These are phyloP conservation scores for Coniella lustricola DNA, from an alignment of 2,329 filamentous ascomycete species.

Conservation along the genomic window DNA sequence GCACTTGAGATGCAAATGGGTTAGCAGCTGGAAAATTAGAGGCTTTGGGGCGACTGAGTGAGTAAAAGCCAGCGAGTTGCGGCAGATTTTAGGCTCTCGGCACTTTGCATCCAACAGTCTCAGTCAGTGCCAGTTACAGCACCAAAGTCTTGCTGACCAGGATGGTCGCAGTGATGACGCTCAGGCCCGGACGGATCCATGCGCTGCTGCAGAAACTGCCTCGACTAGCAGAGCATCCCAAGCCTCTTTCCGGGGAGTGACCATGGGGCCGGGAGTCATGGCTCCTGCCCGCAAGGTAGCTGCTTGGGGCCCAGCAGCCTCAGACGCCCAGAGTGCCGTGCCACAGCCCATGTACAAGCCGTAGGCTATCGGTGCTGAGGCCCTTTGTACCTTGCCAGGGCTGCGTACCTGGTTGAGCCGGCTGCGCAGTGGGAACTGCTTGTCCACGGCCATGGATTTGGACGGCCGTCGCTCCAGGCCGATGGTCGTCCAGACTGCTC, in stretches of 20 bases:
- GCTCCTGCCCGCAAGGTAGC: not conserved
- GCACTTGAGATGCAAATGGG: too few relatives aligned
- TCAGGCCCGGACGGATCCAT: constrained; percentile 9
- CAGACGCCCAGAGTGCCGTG: too few relatives aligned
- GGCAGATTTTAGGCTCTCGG: too few relatives aligned
- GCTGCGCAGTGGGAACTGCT: not conserved
- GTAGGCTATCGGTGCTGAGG: constrained; percentile 8
- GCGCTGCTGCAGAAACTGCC: constrained; percentile 4
- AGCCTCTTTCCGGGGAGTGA: constrained; percentile 7
- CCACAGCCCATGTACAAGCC: constrained; percentile 3
- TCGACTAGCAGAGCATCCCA: constrained; percentile 12
- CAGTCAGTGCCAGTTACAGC: too few relatives aligned
- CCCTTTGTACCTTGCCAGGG: constrained; percentile 2
- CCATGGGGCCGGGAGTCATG: constrained; percentile 1
- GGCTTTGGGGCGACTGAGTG: too few relatives aligned
- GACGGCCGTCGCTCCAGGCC: constrained; percentile 6
- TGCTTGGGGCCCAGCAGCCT: too few relatives aligned
- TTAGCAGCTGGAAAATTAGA: too few relatives aligned
- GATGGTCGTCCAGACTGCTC: constrained; percentile 1
- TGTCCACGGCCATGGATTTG: not conserved
- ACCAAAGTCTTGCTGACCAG: too few relatives aligned
- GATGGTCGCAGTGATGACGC: constrained; percentile 10
- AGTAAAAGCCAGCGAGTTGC: too few relatives aligned
- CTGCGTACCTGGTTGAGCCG: not conserved
- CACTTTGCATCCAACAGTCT: too few relatives aligned